Evolutionary conservation across 2,329 filamentous ascomycete genomes (phyloP), one percentile per base, ranked within the genome.

Genomic region (Penicillium psychrosexuale): DNA sequence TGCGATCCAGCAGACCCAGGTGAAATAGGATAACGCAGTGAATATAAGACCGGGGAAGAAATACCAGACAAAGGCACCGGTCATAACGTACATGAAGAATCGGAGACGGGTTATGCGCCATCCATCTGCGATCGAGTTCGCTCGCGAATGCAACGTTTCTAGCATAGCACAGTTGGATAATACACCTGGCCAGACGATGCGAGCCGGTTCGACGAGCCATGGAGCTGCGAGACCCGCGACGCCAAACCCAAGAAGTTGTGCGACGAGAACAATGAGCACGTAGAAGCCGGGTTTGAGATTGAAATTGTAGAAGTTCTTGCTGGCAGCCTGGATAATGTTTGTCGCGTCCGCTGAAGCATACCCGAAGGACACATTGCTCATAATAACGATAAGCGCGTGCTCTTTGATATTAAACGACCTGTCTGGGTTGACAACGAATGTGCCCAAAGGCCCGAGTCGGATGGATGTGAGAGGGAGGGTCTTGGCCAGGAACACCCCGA

Each of bases 11-110:
- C 75, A 77, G 19, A 78, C 74, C 75, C 73, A 80, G 11, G 72
- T 72, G 53, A 80, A 77, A 7, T 78, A 77, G 9, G 76, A 78
- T 6, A 83, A 69, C 0, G 73, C 76, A 46, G 77, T 79, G 62
- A 75, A 80, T 1, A 83, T 66, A 24, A 80, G 72, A 11, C 75
- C 80, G 0, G 80, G 81, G 34, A 84, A 75, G 73, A 78, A 83
- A 62, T 84, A 83, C 70, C 81, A 69, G 27, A 68, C 44, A 43
- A 74, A 73, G 1, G 59, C 65, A 5, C 47, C 60, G 1, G 58
- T 51, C 17, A 65, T 69, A 8, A 73, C 64, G 9, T 68, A 72
- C 5, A 72, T 49, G 45, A 75, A 75, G 56, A 73, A 75, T 2
- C 66, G 67, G n/a, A 73, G 65, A 24, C 74, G 68, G 22, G 70